phyloP scores from a whole-genome alignment of 805 yeast genomes.

The Zygotorulaspora florentina region DNA sequence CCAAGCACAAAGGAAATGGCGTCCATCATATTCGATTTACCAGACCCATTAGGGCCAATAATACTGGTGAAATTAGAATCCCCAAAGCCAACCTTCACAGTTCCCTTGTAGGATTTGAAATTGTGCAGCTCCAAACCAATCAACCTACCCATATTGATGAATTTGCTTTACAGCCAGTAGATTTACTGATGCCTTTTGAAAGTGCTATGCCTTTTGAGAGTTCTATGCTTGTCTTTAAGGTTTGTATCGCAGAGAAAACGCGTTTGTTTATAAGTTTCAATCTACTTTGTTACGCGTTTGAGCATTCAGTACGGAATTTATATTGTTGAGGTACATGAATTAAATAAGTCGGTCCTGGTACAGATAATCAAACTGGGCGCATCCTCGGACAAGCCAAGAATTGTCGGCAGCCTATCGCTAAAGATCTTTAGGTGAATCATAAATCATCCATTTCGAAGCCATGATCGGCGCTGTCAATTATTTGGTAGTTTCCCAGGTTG shows the following conservation, averaged over 20 bases:
- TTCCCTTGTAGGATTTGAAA: conserved; percentile 88
- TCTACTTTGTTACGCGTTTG: neutral
- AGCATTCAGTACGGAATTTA: neutral
- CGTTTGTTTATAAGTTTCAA: neutral
- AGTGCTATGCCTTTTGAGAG: too few relatives aligned
- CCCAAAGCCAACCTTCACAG: conserved; percentile 75
- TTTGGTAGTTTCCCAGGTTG: conserved; percentile 4
- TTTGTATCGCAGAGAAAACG: neutral
- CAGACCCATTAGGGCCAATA: conserved; percentile 98
- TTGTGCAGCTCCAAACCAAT: conserved; percentile 74
- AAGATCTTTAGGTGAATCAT: neutral
- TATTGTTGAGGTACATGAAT: too few relatives aligned
- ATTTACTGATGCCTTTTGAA: too few relatives aligned
- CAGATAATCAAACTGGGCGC: too few relatives aligned
- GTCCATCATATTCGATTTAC: conserved; percentile 96
- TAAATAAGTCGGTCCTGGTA: neutral
- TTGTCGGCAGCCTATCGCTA: too few relatives aligned
- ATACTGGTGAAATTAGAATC: conserved; percentile 79
- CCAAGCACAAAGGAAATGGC: conserved; percentile 95
- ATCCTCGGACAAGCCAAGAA: too few relatives aligned
- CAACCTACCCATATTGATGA: conserved; percentile 66
- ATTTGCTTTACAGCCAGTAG: too few relatives aligned
- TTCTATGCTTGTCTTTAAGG: too few relatives aligned
- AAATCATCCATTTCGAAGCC: conserved; percentile 9
- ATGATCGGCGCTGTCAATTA: conserved; percentile 7